Conservation (phyloP, 768 basidiomycete genomes). For the Phylloporus sp. region DNA sequence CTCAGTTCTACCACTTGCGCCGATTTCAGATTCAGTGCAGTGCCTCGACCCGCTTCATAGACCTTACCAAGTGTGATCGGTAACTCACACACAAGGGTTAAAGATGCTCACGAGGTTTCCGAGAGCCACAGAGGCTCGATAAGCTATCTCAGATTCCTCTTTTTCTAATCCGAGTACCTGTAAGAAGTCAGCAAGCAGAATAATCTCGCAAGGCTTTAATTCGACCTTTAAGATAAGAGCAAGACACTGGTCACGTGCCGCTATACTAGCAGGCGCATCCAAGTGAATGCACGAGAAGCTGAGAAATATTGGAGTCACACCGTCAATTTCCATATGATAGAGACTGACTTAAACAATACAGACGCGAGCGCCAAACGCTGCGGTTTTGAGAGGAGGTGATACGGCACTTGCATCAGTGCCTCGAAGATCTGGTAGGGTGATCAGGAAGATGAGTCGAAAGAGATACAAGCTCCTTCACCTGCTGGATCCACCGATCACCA, state of each 20-base stretch:
- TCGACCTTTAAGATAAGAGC: slow-evolving; percentile 43
- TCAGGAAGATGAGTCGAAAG: slow-evolving; percentile 3
- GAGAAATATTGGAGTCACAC: neutral
- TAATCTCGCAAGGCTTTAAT: neutral
- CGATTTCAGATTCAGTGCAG: slow-evolving; percentile 30
- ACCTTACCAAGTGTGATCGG: slow-evolving; percentile 35
- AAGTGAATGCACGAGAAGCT: slow-evolving; percentile 64
- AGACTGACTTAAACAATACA: slow-evolving; percentile 79
- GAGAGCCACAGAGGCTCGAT: slow-evolving; percentile 65
- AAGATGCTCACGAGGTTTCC: slow-evolving; percentile 58
- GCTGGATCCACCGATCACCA: slow-evolving; percentile 47
- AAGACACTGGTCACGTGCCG: slow-evolving; percentile 40
- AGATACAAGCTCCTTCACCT: slow-evolving; percentile 34
- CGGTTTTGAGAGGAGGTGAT: slow-evolving; percentile 54
- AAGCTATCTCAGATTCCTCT: slow-evolving; percentile 62
- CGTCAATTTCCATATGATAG: neutral
- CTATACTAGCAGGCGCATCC: slow-evolving; percentile 36
- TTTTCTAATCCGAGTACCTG: slow-evolving; percentile 37
- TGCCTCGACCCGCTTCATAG: slow-evolving; percentile 37
- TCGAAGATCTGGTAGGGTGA: slow-evolving; percentile 49
- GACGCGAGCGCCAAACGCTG: slow-evolving; percentile 79
- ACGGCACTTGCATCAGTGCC: slow-evolving; percentile 46
- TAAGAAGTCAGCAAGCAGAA: slow-evolving; percentile 10
- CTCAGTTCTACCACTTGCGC: slow-evolving; percentile 39
- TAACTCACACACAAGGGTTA: neutral